Evolutionary conservation across 2,329 filamentous ascomycete species (phyloP).

Genomic region (Colletotrichum salicis): DNA sequence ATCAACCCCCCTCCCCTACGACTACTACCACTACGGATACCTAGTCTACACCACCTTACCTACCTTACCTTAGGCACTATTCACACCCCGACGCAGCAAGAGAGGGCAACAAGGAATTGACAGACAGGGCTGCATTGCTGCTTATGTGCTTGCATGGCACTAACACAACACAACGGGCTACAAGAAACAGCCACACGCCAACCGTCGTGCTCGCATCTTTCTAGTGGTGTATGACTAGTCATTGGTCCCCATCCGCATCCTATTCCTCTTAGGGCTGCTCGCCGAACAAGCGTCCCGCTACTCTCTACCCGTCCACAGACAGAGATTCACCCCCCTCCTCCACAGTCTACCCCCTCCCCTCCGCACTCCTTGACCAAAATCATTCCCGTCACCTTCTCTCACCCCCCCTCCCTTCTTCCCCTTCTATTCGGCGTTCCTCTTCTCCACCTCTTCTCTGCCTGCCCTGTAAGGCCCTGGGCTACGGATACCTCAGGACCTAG

Average conservation of each 20-base stretch:
- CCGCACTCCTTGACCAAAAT: neutral
- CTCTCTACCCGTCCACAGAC: neutral
- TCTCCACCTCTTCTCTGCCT: slow-evolving; percentile 5
- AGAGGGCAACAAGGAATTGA: neutral
- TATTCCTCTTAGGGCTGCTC: slow-evolving; percentile 31
- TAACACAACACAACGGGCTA: slow-evolving; percentile 4
- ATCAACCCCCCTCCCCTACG: slow-evolving; percentile 1
- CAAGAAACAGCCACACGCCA: slow-evolving; percentile 25
- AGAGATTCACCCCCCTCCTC: neutral
- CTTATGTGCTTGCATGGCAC: slow-evolving; percentile 24
- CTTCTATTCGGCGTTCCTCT: neutral
- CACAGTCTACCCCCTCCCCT: neutral
- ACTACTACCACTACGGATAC: neutral
- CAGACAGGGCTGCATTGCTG: slow-evolving; percentile 32
- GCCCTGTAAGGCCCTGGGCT: neutral
- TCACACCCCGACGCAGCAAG: neutral
- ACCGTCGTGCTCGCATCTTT: slow-evolving; percentile 5
- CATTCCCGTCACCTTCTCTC: neutral
- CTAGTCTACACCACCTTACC: neutral
- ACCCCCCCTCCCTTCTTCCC: neutral
- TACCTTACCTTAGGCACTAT: neutral
- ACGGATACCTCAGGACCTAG: neutral
- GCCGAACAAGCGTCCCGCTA: slow-evolving; percentile 23
- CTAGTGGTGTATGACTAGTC: slow-evolving; percentile 21
- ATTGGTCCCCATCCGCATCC: slow-evolving; percentile 20